Percentiles rank a stretch among this genome's conserved stretches.
phyloP scores from a whole-genome alignment of 345 rosid genomes.

The Populus euphratica region DNA sequence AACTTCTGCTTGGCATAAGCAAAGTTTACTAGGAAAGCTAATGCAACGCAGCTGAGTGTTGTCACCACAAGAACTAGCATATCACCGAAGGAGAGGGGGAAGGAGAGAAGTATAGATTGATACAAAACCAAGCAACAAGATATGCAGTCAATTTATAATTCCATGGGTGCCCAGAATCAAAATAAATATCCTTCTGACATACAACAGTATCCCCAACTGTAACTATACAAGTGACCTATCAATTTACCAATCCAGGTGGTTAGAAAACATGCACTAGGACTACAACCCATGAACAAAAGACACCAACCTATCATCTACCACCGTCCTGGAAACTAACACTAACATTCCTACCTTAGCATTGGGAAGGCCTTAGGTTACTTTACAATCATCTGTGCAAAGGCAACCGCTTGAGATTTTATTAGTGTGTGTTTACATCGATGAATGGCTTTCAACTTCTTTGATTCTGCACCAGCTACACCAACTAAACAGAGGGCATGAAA shows the following conservation, averaged over 20 bases:
- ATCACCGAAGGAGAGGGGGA: background rate
- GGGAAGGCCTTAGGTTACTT: slow-evolving; percentile 29
- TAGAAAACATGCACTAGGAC: slow-evolving; percentile 20
- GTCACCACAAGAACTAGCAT: background rate
- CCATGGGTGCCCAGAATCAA: slow-evolving; percentile 20
- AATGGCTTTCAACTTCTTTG: slow-evolving; percentile 26
- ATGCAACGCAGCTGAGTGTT: background rate
- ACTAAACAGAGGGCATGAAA: slow-evolving; percentile 5
- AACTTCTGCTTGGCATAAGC: background rate
- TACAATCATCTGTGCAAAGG: slow-evolving; percentile 24
- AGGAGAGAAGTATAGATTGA: background rate
- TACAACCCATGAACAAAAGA: slow-evolving; percentile 9
- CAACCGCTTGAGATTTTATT: slow-evolving; percentile 28
- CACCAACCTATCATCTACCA: slow-evolving; percentile 13
- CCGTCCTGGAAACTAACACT: slow-evolving; percentile 15
- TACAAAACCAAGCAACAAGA: background rate
- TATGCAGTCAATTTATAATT: slow-evolving; percentile 6
- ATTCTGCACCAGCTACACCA: slow-evolving; percentile 9
- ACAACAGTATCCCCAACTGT: slow-evolving; percentile 19
- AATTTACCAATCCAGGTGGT: slow-evolving; percentile 19
- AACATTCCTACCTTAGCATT: slow-evolving; percentile 14
- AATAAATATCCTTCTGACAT: slow-evolving; percentile 18
- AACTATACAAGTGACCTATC: slow-evolving; percentile 33
- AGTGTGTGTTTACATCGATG: slow-evolving; percentile 27
- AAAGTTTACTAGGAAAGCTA: background rate